phyloP scores from a whole-genome alignment of 2,329 filamentous ascomycete genomes.

The Colletotrichum somersetense region DNA sequence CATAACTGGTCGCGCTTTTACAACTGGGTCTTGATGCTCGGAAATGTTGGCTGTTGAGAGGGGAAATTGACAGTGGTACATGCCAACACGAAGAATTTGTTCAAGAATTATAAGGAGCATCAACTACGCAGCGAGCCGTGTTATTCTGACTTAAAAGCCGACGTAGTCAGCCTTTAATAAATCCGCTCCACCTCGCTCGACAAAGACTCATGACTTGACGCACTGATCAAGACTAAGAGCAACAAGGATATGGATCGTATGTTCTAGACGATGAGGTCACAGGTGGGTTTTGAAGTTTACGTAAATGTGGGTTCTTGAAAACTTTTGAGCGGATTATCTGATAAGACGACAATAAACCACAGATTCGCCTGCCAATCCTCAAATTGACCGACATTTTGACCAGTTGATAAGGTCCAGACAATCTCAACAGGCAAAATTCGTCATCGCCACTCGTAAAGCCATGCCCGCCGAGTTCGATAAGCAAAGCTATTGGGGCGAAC shows the following conservation, averaged over 20 bases:
- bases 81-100: too few relatives aligned
- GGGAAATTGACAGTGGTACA: not conserved
- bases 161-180: not conserved
- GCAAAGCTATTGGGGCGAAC: constrained; percentile 62
- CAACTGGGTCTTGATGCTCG: not conserved
- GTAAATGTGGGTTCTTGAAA: constrained; percentile 38
- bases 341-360: constrained; percentile 13
- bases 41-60: not conserved
- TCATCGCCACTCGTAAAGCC: not conserved
- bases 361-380: not conserved
- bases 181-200: not conserved
- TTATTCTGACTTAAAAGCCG: too few relatives aligned
- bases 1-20: not conserved
- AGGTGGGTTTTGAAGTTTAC: not conserved
- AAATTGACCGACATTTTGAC: not conserved
- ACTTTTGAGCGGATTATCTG: constrained; percentile 25
- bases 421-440: not conserved
- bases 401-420: not conserved
- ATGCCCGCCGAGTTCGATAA: constrained; percentile 58
- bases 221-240: not conserved
- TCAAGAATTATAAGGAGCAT: not conserved
- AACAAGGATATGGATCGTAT: not conserved
- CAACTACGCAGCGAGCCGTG: too few relatives aligned
- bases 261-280: constrained; percentile 33
- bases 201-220: not conserved